Conservation (phyloP, 345 rosid genomes). For the Arabis hirsuta region DNA sequence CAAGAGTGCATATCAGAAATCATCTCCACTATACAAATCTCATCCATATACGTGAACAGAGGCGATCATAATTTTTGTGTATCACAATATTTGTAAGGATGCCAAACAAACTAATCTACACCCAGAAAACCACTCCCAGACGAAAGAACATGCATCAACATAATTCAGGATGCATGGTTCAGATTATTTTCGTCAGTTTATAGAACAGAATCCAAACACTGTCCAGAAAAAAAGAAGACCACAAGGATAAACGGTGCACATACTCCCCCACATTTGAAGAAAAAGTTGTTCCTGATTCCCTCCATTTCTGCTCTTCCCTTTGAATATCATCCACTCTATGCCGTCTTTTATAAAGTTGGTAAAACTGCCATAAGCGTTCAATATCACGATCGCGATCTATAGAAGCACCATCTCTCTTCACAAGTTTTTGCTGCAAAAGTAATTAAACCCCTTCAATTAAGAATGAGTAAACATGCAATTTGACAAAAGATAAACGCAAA, state of each 20-base stretch:
- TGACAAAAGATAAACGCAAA: slow-evolving; percentile 18
- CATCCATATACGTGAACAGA: slow-evolving; percentile 16
- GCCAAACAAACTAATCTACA: slow-evolving; percentile 26
- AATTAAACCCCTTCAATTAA: slow-evolving; percentile 21
- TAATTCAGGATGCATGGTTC: background rate
- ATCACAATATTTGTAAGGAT: slow-evolving; percentile 11
- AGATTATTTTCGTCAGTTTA: background rate
- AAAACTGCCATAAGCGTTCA: slow-evolving; percentile 85
- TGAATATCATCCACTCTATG: slow-evolving; percentile 88
- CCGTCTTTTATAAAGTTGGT: slow-evolving; percentile 69
- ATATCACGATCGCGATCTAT: slow-evolving; percentile 86
- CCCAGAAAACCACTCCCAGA: slow-evolving; percentile 9
- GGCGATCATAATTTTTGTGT: slow-evolving; percentile 9
- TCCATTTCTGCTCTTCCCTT: slow-evolving; percentile 74
- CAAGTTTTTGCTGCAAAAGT: slow-evolving; percentile 92
- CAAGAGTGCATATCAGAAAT: slow-evolving; percentile 7
- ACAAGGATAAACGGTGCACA: slow-evolving; percentile 42
- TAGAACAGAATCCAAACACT: slow-evolving; percentile 2
- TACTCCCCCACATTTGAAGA: slow-evolving; percentile 85
- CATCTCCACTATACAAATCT: slow-evolving; percentile 13
- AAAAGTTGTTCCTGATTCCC: slow-evolving; percentile 76
- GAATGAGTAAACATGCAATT: slow-evolving; percentile 24
- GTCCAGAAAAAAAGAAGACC: slow-evolving; percentile 24
- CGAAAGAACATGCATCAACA: slow-evolving; percentile 24
- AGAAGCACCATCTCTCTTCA: slow-evolving; percentile 70